A percentile compares a stretch with the other conserved stretches of the same genome.
Conservation (phyloP, 306 rosid species). For the Glycine latifolia region DNA sequence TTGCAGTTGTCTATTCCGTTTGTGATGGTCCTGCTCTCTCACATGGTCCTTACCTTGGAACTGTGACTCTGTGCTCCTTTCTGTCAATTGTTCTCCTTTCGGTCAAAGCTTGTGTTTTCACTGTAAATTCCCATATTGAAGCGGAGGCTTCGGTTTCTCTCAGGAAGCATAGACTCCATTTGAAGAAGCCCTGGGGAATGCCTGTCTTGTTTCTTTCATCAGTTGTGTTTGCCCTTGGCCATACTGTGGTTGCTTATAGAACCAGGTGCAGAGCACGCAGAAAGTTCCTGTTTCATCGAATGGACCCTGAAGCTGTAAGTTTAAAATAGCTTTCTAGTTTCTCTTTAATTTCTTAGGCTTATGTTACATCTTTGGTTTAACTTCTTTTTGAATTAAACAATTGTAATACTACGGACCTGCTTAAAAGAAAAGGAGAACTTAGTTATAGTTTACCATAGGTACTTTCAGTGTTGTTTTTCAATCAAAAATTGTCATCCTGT, state of each 20-base stretch:
- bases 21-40: constrained; percentile 92
- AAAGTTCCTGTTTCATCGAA: too few relatives aligned
- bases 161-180: constrained; percentile 78
- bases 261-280: too few relatives aligned
- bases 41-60: constrained; percentile 93
- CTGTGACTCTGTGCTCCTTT: constrained; percentile 81
- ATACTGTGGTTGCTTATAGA: constrained; percentile 61
- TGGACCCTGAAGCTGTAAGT: too few relatives aligned
- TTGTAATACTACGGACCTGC: constrained; percentile 25
- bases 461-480: not conserved
- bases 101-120: constrained; percentile 83
- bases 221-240: constrained; percentile 95
- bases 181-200: constrained; percentile 99
- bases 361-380: constrained; percentile 29
- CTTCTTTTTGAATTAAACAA: constrained; percentile 1
- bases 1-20: constrained; percentile 87
- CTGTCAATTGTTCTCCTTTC: constrained; percentile 82
- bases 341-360: not conserved
- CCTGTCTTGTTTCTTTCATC: constrained; percentile 91
- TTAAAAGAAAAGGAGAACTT: not conserved
- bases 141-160: constrained; percentile 81
- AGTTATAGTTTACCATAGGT: not conserved
- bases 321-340: too few relatives aligned
- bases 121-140: constrained; percentile 84
- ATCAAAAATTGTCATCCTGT: not conserved